These are phyloP conservation scores for Erysimum cheiranthoides DNA, from an alignment of 345 rosid genomes.

Conservation along the genomic window DNA sequence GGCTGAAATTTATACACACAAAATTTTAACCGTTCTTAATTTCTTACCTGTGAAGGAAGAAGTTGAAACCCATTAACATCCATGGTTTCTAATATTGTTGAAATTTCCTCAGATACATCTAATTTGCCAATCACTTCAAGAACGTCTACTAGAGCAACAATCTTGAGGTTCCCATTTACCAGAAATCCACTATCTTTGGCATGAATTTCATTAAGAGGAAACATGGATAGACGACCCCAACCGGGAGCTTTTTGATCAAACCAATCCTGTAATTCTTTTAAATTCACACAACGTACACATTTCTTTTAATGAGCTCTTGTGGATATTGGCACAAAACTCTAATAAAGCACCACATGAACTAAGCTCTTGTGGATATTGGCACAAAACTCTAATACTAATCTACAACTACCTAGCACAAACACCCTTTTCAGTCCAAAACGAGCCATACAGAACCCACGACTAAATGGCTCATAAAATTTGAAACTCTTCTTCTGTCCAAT, in stretches of 20 bases:
- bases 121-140: slow-evolving; percentile 38
- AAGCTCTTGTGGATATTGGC: no score
- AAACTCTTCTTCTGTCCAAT: no score
- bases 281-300: not conserved
- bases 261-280: not conserved
- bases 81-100: not conserved
- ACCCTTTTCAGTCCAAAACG: no score
- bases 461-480: no score
- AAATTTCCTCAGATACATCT: slow-evolving; percentile 23
- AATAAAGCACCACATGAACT: no score
- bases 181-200: slow-evolving; percentile 39
- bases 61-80: slow-evolving; percentile 15
- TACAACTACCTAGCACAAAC: no score
- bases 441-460: no score
- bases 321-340: no score
- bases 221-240: not conserved
- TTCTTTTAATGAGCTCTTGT: no score
- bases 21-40: not conserved
- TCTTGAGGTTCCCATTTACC: slow-evolving; percentile 59
- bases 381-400: no score
- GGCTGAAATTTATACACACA: not conserved
- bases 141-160: slow-evolving; percentile 65
- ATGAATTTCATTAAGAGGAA: not conserved
- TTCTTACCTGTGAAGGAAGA: slow-evolving; percentile 14
- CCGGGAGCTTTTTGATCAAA: not conserved